Conservation (phyloP, 495 filamentous ascomycete species). For the Opeltia flavorubescens region DNA sequence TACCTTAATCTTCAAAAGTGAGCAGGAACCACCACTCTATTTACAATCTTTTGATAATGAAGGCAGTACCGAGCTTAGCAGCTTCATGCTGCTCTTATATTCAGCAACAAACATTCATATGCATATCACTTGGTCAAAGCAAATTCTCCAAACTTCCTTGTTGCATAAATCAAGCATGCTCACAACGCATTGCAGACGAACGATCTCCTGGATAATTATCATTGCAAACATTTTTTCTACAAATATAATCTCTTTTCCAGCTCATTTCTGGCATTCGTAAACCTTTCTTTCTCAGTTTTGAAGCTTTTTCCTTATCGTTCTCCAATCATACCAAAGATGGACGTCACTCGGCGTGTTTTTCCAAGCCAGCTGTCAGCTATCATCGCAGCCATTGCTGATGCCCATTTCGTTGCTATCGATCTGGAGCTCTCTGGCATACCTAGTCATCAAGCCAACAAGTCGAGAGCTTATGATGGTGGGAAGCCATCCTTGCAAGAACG, state of each 20-base stretch:
- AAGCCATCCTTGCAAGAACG: conserved; percentile 41
- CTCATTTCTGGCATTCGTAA: background rate
- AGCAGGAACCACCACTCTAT: background rate
- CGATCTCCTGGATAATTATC: background rate
- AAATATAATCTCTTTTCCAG: background rate
- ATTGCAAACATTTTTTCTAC: background rate
- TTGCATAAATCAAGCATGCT: background rate
- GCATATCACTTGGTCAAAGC: background rate
- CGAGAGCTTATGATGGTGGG: conserved; percentile 8
- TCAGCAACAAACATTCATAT: background rate
- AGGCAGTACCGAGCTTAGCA: background rate
- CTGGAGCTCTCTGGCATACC: conserved; percentile 64
- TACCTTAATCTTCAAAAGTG: background rate
- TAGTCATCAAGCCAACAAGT: conserved; percentile 16
- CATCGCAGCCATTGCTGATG: conserved; percentile 41
- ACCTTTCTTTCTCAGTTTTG: background rate
- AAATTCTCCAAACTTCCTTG: background rate
- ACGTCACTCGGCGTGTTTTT: conserved; percentile 43
- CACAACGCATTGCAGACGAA: background rate
- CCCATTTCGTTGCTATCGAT: conserved; percentile 58
- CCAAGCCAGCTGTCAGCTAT: conserved; percentile 40
- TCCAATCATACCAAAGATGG: conserved; percentile 35
- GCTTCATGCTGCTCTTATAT: background rate
- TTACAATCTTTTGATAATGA: background rate
- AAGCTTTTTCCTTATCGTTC: background rate